phyloP scores from a whole-genome alignment of 306 rosid genomes.

The Canavalia ensiformis region DNA sequence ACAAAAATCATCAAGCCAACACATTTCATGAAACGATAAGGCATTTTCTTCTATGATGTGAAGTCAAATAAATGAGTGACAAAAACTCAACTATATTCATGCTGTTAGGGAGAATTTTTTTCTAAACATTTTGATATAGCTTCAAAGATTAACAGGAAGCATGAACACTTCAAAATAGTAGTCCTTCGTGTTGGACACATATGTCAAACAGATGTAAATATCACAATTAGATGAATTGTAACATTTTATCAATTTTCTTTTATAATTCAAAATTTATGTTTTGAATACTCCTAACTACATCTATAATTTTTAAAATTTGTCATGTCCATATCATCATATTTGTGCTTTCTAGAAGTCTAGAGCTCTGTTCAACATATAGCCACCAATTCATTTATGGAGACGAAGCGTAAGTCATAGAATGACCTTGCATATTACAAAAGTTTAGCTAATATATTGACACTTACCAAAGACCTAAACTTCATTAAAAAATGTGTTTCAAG shows the following conservation, averaged over 20 bases:
- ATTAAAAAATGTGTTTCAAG: background rate
- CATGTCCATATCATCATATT: background rate
- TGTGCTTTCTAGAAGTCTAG: background rate
- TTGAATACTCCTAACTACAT: background rate
- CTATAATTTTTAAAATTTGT: background rate
- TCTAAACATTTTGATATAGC: background rate
- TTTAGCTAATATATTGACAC: background rate
- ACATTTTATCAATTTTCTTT: background rate
- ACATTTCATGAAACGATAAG: background rate
- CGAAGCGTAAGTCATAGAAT: background rate
- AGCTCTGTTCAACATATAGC: background rate
- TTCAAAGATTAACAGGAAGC: background rate
- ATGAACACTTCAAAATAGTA: background rate
- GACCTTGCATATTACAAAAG: background rate
- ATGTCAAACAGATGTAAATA: background rate
- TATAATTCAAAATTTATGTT: background rate
- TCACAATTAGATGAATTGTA: background rate
- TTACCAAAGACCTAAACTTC: background rate
- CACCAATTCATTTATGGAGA: background rate
- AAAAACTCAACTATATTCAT: background rate
- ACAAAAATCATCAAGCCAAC: conserved; percentile 27
- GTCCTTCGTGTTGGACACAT: no score
- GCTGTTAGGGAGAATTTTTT: background rate
- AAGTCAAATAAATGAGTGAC: background rate
- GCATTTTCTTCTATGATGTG: background rate